A percentile compares a stretch with the other conserved stretches of the same genome.
Evolutionary conservation across 1,139 yeast genomes (phyloP).

Genomic region (Sugiyamaella xylanicola): DNA sequence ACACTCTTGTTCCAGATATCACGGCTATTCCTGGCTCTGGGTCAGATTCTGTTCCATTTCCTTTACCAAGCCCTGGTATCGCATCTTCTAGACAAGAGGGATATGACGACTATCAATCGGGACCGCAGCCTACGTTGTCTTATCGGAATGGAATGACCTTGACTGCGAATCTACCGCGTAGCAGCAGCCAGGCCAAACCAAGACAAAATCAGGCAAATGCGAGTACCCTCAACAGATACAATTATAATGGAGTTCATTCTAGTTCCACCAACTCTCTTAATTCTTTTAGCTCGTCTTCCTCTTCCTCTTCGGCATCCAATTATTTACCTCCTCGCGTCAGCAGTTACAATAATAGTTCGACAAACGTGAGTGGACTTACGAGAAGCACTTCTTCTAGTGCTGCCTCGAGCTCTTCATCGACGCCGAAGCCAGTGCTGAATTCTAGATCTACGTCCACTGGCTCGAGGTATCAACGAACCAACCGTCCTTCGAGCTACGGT

Average conservation of each 20-base stretch:
- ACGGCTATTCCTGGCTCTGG: not conserved
- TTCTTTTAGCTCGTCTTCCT: not conserved
- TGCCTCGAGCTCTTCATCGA: not conserved
- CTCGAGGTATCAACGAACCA: slow-evolving; percentile 8
- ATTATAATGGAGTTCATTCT: not conserved
- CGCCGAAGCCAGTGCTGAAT: not conserved
- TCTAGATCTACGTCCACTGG: slow-evolving; percentile 10
- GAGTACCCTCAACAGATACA: not conserved
- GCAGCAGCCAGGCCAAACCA: not conserved
- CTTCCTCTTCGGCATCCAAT: too few relatives aligned
- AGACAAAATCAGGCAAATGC: not conserved
- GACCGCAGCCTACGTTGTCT: not conserved
- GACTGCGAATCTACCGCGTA: not conserved
- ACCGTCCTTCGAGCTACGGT: not conserved
- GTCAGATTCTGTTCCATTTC: not conserved
- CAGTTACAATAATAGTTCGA: not conserved
- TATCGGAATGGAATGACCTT: not conserved
- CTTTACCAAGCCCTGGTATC: not conserved
- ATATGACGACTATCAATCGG: not conserved
- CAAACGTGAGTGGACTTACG: slow-evolving; percentile 1
- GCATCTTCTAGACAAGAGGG: not conserved
- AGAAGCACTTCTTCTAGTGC: slow-evolving; percentile 11
- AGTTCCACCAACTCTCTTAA: not conserved
- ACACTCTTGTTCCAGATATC: not conserved
- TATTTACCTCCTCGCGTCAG: not conserved